Conservation (phyloP, 2,329 filamentous ascomycete species). For the Graphiopsis chlorocephala region DNA sequence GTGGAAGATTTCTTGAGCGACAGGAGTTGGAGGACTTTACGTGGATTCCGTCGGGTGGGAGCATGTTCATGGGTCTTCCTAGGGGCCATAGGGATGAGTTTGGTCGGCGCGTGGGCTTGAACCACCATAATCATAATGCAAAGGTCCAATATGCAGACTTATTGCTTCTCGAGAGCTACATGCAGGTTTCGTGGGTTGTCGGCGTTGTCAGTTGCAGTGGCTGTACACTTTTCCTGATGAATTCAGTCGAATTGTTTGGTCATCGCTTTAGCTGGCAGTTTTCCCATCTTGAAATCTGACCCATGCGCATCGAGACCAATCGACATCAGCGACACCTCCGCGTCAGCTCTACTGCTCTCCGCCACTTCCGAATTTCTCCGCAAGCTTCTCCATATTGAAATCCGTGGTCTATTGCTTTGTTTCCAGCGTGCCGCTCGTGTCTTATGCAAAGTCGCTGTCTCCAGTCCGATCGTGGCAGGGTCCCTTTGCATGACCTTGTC, state of each 20-base stretch:
- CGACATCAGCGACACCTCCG: conserved; percentile 1
- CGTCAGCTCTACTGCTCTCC: not conserved
- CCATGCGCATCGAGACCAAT: not conserved
- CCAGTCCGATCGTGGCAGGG: not conserved
- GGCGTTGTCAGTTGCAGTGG: not conserved
- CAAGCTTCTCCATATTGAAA: not conserved
- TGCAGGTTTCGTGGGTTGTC: not conserved
- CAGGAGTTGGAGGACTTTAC: conserved; percentile 57
- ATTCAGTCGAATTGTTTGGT: not conserved
- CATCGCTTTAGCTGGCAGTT: not conserved
- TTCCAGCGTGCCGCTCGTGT: not conserved
- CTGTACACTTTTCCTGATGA: not conserved
- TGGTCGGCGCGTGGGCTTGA: conserved; percentile 62
- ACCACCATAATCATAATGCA: not conserved
- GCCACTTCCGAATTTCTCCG: not conserved
- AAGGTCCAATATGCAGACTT: not conserved
- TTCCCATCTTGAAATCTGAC: not conserved
- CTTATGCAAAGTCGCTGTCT: not conserved
- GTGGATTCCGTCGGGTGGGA: conserved; percentile 55
- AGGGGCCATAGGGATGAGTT: conserved; percentile 60
- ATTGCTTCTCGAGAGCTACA: not conserved
- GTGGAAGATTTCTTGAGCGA: conserved; percentile 56
- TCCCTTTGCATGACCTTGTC: conserved; percentile 2
- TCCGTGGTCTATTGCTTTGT: not conserved
- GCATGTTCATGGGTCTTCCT: conserved; percentile 58